Percentiles rank a stretch among this genome's conserved stretches.
These are phyloP conservation scores for Jatropha curcas DNA, from an alignment of 345 rosid species.

Conservation along the genomic window DNA sequence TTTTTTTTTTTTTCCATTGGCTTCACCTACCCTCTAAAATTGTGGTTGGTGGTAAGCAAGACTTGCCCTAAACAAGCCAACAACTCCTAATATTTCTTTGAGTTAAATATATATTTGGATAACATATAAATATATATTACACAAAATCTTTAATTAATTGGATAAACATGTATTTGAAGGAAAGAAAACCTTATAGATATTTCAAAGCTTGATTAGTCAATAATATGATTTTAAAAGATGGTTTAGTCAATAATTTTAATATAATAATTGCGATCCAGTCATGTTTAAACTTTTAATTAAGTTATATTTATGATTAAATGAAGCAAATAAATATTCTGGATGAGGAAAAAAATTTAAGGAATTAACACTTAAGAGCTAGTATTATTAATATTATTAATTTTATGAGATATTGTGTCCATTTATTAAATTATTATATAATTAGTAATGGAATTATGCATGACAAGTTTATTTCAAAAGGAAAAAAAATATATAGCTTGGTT, in stretches of 20 bases:
- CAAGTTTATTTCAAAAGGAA: too few relatives aligned
- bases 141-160: too few relatives aligned
- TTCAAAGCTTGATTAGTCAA: neutral
- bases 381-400: too few relatives aligned
- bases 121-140: too few relatives aligned
- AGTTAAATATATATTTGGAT: neutral
- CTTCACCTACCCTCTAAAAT: slow-evolving; percentile 34
- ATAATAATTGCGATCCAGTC: neutral
- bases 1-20: too few relatives aligned
- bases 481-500: too few relatives aligned
- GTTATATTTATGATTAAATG: neutral
- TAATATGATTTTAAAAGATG: neutral
- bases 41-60: slow-evolving; percentile 33
- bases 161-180: slow-evolving; percentile 2
- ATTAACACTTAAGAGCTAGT: neutral
- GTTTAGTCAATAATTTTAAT: neutral
- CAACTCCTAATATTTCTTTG: slow-evolving; percentile 8
- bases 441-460: too few relatives aligned
- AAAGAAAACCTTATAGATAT: neutral
- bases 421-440: too few relatives aligned
- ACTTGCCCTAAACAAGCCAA: slow-evolving; percentile 11
- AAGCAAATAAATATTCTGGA: too few relatives aligned
- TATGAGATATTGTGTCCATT: neutral
- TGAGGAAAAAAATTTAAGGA: too few relatives aligned
- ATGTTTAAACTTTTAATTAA: neutral